Evolutionary conservation across 208 protist genomes (phyloP).

Genomic region (Trypanosomatidae sp.): DNA sequence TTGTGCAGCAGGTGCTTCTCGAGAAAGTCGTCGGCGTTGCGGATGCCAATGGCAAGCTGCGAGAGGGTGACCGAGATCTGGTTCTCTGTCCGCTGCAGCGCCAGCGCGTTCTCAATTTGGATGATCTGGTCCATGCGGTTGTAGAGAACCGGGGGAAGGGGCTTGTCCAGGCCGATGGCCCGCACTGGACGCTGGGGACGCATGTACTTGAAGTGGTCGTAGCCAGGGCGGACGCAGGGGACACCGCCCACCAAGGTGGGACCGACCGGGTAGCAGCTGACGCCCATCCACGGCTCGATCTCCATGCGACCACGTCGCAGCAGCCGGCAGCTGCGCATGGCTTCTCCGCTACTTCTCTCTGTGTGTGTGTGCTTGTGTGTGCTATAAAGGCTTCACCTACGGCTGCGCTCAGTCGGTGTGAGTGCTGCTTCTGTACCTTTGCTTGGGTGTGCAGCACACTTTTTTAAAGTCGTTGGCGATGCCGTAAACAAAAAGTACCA

Average conservation of each 20-base stretch:
- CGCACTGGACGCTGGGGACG: constrained; percentile 60
- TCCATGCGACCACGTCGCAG: constrained; percentile 59
- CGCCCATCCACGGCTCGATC: constrained; percentile 78
- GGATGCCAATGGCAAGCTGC: constrained; percentile 78
- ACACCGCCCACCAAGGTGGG: constrained; percentile 58
- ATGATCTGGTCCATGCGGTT: constrained; percentile 86
- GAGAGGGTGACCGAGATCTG: constrained; percentile 86
- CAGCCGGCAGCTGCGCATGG: constrained; percentile 23
- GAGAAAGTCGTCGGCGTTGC: constrained; percentile 87
- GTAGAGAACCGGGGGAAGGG: constrained; percentile 78
- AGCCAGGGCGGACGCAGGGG: constrained; percentile 53
- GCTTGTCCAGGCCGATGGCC: constrained; percentile 57
- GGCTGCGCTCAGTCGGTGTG: too few species aligned
- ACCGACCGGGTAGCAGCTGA: constrained; percentile 68
- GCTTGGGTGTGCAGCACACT: too few species aligned
- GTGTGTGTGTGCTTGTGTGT: background rate
- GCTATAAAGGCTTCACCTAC: too few species aligned
- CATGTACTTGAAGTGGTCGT: constrained; percentile 73
- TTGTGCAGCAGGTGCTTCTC: constrained; percentile 78
- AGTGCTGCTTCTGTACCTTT: too few species aligned
- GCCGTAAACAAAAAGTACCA: too few species aligned
- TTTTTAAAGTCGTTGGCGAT: too few species aligned
- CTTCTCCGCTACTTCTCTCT: background rate
- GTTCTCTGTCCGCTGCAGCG: constrained; percentile 76
- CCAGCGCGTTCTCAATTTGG: constrained; percentile 85